Base-by-base conservation (phyloP, 306 rosid genomes). In the Canavalia ensiformis region DNA sequence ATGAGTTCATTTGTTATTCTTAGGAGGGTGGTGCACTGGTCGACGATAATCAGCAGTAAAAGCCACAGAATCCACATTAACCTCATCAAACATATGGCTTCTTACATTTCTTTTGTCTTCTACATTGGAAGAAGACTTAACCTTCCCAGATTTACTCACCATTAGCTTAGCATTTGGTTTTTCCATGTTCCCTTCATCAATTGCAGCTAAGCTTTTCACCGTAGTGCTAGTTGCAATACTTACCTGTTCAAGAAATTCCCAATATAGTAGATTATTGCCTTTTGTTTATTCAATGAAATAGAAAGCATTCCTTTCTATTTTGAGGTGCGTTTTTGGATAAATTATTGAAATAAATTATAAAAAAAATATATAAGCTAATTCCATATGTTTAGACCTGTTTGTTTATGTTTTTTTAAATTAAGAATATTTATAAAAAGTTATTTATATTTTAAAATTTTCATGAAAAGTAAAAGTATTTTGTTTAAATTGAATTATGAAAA, bases 21-120 rank as follows among this genome's bases (percentile, higher is more conserved):
- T 86, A 3, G 93, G 93, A 25, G 91, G 91, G 69, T 88, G 93
- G 69, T 88, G 91, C 57, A 73, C 81, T 46, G 91, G 90, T 59
- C 81, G 81, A 54, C 58, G 81, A 72, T 90, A 90, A 79, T 90
- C 93, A 35, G 91, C 88, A 50, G 71, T 86, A 50, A 90, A 86
- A 45, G 88, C 87, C 41, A 86, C 63, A 42, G 81, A 68, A 42
- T 83, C 90, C 7, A 33, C 72, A 33, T 82, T 75, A 34, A 31
- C 45, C 62, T 75, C 80, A 12, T 81, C 79, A 8, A 72, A 62
- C 72, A 56, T 76, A 63, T 41, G 74, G 37, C 70, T 81, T 44
- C 84, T 66, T 1, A 44, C 37, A n/a, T 63, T 77, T 83, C 45
- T 59, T 49, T 68, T 68, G 35, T 30, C n/a, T 47, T 64, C 49